These are phyloP conservation scores for Daldinia bambusicola DNA, from an alignment of 495 filamentous ascomycete species.

Conservation along the genomic window DNA sequence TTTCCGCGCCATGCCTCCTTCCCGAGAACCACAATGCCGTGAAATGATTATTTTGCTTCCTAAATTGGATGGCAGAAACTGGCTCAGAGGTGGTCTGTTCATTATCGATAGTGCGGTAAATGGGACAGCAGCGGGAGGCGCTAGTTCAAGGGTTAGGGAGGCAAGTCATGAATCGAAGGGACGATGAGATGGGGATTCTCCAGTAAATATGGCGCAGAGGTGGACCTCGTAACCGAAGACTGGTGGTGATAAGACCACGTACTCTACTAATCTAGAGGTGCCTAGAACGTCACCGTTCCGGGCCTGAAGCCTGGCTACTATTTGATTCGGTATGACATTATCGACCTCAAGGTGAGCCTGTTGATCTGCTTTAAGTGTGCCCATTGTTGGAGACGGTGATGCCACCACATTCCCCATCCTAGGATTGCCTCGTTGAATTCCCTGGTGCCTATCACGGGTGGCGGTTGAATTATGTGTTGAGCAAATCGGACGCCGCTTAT, in stretches of 20 bases:
- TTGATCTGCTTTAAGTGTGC: conserved; percentile 59
- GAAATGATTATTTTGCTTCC: not conserved
- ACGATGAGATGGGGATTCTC: not conserved
- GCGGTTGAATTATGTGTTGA: not conserved
- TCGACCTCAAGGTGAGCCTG: conserved; percentile 47
- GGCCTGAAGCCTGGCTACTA: conserved; percentile 53
- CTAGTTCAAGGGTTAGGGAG: conserved; percentile 62
- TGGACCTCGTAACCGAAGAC: conserved; percentile 10
- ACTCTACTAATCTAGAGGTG: not conserved
- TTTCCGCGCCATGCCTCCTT: too few relatives aligned
- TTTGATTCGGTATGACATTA: conserved; percentile 56
- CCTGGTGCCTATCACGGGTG: conserved; percentile 36
- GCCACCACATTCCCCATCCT: conserved; percentile 30
- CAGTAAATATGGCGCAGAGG: not conserved
- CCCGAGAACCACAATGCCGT: too few relatives aligned
- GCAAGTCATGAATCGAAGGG: conserved; percentile 47
- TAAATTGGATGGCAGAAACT: not conserved
- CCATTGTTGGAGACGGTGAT: conserved; percentile 53
- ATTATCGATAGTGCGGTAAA: conserved; percentile 38
- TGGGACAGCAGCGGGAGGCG: conserved; percentile 51
- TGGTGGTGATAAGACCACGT: conserved; percentile 1
- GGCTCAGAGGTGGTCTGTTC: not conserved
- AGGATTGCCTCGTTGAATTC: conserved; percentile 50
- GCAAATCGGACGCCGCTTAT: not conserved
- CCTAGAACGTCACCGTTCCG: conserved; percentile 41